A percentile compares a stretch with the other conserved stretches of the same genome.
phyloP scores from a whole-genome alignment of 441 rosid genomes.

The Croton laevigatus region DNA sequence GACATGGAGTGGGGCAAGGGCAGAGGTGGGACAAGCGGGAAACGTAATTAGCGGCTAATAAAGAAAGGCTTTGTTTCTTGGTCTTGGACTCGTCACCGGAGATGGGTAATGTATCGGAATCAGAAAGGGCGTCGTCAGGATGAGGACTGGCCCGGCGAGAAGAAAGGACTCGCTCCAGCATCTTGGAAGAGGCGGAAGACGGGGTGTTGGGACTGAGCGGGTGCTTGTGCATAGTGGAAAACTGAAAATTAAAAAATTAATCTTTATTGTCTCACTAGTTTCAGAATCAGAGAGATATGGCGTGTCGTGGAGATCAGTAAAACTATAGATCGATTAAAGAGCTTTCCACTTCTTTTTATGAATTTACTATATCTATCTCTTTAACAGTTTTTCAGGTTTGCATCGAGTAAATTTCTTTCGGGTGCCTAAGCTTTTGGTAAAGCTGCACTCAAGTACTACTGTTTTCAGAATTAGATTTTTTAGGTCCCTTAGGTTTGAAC shows the following conservation, averaged over 20 bases:
- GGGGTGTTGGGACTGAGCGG: slow-evolving; percentile 16
- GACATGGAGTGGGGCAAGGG: slow-evolving; percentile 41
- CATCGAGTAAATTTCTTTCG: too few species aligned
- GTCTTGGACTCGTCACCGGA: slow-evolving; percentile 72
- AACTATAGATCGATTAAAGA: not conserved
- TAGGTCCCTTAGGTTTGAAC: too few species aligned
- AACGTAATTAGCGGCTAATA: slow-evolving; percentile 54
- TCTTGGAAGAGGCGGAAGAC: slow-evolving; percentile 21
- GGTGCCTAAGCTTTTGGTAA: too few species aligned
- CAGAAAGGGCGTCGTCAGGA: slow-evolving; percentile 37
- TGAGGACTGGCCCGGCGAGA: slow-evolving; percentile 55
- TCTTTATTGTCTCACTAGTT: too few species aligned
- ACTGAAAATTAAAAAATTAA: not conserved
- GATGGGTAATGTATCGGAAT: slow-evolving; percentile 35
- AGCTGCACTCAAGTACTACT: too few species aligned
- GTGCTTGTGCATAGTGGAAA: slow-evolving; percentile 17
- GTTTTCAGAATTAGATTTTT: too few species aligned
- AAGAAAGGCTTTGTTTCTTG: slow-evolving; percentile 58
- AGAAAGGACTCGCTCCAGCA: slow-evolving; percentile 74
- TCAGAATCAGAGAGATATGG: not conserved
- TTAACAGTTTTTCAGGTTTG: too few species aligned
- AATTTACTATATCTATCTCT: too few species aligned
- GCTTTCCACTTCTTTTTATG: not conserved
- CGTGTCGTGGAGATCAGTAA: too few species aligned
- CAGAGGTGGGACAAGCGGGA: slow-evolving; percentile 63